Evolutionary conservation across 1,139 yeast genomes (phyloP).

Genomic region (Yamadazyma sp.): DNA sequence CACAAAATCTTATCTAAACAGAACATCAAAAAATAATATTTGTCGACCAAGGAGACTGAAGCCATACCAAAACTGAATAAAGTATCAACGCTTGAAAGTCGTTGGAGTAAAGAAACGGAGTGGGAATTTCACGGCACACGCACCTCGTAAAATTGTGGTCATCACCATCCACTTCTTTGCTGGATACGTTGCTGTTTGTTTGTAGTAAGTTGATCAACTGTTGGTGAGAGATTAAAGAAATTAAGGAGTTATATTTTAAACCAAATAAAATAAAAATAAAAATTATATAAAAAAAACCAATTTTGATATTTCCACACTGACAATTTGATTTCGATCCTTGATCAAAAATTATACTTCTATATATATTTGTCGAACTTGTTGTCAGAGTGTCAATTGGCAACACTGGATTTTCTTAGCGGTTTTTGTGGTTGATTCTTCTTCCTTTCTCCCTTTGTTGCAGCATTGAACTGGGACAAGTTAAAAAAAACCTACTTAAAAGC

Average conservation of each 20-base stretch:
- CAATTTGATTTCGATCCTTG: slow-evolving; percentile 1
- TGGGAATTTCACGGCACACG: neutral
- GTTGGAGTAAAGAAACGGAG: no score
- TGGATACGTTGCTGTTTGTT: no score
- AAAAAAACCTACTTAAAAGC: neutral
- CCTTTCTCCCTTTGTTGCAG: neutral
- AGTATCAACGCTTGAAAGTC: no score
- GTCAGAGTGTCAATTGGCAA: neutral
- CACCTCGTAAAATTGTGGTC: no score
- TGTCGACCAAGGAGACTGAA: no score
- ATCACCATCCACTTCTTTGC: no score
- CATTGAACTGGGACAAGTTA: neutral
- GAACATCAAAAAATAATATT: slow-evolving; percentile 7
- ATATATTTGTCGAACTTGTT: neutral
- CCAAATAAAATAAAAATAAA: neutral
- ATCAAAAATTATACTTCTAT: neutral
- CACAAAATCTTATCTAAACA: slow-evolving; percentile 15
- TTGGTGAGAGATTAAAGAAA: neutral
- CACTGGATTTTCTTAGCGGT: neutral
- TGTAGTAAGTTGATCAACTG: no score
- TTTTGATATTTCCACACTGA: neutral
- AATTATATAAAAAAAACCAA: no score
- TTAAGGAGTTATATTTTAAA: slow-evolving; percentile 1
- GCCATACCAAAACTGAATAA: no score
- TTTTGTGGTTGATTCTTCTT: neutral